These are phyloP conservation scores for Mucor sp. DNA, from an alignment of 371 early-diverging fungal species.

Conservation along the genomic window DNA sequence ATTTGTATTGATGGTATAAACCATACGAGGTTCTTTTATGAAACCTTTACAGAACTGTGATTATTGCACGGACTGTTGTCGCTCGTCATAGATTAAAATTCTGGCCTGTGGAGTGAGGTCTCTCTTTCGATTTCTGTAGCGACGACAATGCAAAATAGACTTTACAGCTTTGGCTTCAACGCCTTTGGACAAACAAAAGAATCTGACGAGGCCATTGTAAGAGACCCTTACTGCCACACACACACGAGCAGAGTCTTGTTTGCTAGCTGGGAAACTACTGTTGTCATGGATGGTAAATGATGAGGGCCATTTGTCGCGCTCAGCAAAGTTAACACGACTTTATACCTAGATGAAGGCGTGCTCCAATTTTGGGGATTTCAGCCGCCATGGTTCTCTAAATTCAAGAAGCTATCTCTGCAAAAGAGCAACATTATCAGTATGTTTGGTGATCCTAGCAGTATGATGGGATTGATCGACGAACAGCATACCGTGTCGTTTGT, in stretches of 20 bases:
- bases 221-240: neutral
- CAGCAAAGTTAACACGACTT: neutral
- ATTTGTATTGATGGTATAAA: no score
- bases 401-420: neutral
- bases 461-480: slow-evolving; percentile 26
- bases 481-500: slow-evolving; percentile 4
- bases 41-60: no score
- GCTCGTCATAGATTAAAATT: neutral
- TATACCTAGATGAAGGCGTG: slow-evolving; percentile 12
- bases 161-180: slow-evolving; percentile 41
- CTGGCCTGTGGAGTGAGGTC: no score
- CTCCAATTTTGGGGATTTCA: slow-evolving; percentile 33
- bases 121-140: neutral
- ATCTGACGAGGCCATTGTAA: neutral
- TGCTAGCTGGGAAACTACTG: slow-evolving; percentile 41
- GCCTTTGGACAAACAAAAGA: slow-evolving; percentile 29
- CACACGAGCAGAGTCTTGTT: slow-evolving; percentile 15
- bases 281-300: slow-evolving; percentile 25
- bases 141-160: neutral
- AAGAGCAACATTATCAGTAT: neutral
- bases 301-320: neutral
- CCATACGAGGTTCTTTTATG: no score
- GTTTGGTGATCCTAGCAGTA: slow-evolving; percentile 26
- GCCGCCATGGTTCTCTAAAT: slow-evolving; percentile 5
- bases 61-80: no score